phyloP scores from a whole-genome alignment of 352 stramenopile genomes.

The Globisporangium spinosum region DNA sequence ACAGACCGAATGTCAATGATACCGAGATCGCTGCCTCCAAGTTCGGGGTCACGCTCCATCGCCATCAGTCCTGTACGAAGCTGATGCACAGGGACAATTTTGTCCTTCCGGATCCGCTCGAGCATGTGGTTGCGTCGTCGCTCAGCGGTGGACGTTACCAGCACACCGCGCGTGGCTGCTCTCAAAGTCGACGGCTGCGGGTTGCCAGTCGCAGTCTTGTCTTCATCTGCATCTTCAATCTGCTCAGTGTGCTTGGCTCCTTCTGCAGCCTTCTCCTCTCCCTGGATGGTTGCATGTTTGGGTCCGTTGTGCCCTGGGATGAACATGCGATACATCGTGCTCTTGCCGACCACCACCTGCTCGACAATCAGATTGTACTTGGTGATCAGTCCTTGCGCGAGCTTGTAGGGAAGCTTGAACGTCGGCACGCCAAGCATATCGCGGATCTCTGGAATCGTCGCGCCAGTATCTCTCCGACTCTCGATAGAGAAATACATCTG shows the following conservation, averaged over 20 bases:
- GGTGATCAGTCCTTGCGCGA: slow-evolving; percentile 72
- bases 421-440: slow-evolving; percentile 75
- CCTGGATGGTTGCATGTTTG: no score
- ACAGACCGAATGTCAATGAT: slow-evolving; percentile 69
- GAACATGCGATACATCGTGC: slow-evolving; percentile 85
- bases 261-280: background rate
- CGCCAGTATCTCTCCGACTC: slow-evolving; percentile 38
- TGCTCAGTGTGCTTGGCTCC: background rate
- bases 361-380: slow-evolving; percentile 79
- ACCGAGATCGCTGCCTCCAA: slow-evolving; percentile 26
- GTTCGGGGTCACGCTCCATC: slow-evolving; percentile 31
- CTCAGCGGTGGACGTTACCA: slow-evolving; percentile 53
- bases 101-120: slow-evolving; percentile 48
- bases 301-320: slow-evolving; percentile 23
- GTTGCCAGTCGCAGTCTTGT: slow-evolving; percentile 6
- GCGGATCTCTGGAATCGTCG: slow-evolving; percentile 76
- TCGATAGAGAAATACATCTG: slow-evolving; percentile 69
- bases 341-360: slow-evolving; percentile 75
- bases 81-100: slow-evolving; percentile 68
- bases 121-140: slow-evolving; percentile 53
- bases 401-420: slow-evolving; percentile 82
- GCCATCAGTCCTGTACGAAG: slow-evolving; percentile 52
- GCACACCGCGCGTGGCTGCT: slow-evolving; percentile 40
- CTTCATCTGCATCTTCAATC: background rate
- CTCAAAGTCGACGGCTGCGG: slow-evolving; percentile 58